A percentile compares a stretch with the other conserved stretches of the same genome.
phyloP scores from a whole-genome alignment of 2,329 filamentous ascomycete species.

The Nannizzia gypsea region DNA sequence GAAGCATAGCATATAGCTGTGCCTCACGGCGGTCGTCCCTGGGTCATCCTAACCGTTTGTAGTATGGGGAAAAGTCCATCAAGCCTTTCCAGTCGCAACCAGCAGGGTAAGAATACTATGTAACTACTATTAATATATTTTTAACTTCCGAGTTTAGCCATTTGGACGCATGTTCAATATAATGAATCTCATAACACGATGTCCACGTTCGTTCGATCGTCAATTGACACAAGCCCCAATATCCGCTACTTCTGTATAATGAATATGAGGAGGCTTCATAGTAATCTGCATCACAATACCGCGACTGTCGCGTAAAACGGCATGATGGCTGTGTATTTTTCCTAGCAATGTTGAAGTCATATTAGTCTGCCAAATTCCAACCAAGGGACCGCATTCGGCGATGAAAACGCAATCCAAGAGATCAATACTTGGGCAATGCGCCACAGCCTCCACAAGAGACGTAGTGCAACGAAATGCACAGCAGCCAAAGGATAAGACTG shows the following conservation, averaged over 20 bases:
- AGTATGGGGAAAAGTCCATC: too few relatives aligned
- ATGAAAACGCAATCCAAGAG: not conserved
- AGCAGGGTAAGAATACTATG: too few relatives aligned
- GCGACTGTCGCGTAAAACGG: not conserved
- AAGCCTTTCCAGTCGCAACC: too few relatives aligned
- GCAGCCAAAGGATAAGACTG: not conserved
- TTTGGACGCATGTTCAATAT: too few relatives aligned
- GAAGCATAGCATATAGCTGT: not conserved
- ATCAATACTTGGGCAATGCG: not conserved
- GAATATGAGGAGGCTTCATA: not conserved
- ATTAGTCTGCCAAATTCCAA: not conserved
- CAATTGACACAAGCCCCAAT: too few relatives aligned
- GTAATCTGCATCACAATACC: not conserved
- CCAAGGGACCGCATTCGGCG: not conserved
- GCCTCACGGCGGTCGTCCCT: too few relatives aligned
- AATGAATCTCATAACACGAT: too few relatives aligned
- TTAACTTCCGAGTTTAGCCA: too few relatives aligned
- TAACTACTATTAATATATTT: too few relatives aligned
- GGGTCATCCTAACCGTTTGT: too few relatives aligned
- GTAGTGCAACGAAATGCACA: not conserved
- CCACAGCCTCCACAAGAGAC: not conserved
- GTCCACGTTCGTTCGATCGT: too few relatives aligned
- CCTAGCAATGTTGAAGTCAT: not conserved
- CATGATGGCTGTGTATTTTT: not conserved
- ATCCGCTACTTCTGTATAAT: not conserved